Evolutionary conservation across 805 yeast species (phyloP), one percentile per base, ranked within the genome.

Genomic region (Tetrapisispora fleetii): DNA sequence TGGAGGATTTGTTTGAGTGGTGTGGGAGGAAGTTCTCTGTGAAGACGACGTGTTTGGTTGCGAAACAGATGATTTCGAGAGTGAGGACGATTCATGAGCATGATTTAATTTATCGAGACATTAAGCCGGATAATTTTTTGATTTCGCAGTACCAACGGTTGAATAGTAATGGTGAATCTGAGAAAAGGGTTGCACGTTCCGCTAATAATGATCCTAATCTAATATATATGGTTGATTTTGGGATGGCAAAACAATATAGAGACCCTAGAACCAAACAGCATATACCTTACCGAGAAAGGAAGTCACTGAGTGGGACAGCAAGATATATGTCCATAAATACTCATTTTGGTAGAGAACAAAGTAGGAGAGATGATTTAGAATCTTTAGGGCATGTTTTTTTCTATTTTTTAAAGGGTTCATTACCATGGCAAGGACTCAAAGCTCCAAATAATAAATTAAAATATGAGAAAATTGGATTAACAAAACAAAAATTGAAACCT

Each of bases 361-460:
- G 83, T 57, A 75, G 95, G 68, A 70, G 95, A 65, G 95, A 85
- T 63, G 95, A 85, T 65, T 73, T 85, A 58, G 95, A 85, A 67
- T 79, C 85, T 9, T 68, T 85, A 57, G 93, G 91, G 17, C 93
- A 85, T 67, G 93, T 85, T 0, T 85, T 85, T 60, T 78, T 85
- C 62, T 85, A 85, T 65, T 85, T 85, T 58, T 65, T 84, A 48
- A 76, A 85, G 60, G 93, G 95, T 28, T 83, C 80, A 53, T 73
- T 85, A 61, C 95, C 95, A 42, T 85, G 95, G 95, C 95, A 85
- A 68, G 95, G 95, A n/a, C 69, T 85, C 51, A 85, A 84, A 66
- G 93, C 91, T 1, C 88, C 88, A 50, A 84, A 87, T n/a, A 85
- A 85, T 64, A 85, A 85, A 63, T 76, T 80, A 54, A 85, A 85